A percentile compares a stretch with the other conserved stretches of the same genome.
Conservation (phyloP, 169 alveolate species). For the Babesia divergens region DNA sequence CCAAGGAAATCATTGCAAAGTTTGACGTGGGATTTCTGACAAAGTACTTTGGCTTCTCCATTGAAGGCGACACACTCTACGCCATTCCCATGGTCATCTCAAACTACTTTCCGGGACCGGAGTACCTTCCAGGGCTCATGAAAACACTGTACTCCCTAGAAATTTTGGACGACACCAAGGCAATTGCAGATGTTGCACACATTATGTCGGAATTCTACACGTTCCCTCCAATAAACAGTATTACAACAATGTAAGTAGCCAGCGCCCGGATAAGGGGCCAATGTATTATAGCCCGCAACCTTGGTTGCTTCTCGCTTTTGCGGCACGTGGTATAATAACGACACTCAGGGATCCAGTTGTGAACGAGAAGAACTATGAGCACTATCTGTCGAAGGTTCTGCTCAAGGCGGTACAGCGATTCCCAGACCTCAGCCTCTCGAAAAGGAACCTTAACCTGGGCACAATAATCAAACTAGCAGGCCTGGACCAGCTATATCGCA, state of each 20-base stretch:
- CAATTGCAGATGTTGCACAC: slow-evolving; percentile 19
- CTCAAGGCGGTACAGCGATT: slow-evolving; percentile 39
- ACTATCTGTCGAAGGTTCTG: slow-evolving; percentile 36
- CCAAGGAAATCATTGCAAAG: background rate
- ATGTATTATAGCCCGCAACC: background rate
- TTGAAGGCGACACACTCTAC: slow-evolving; percentile 11
- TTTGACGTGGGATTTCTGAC: slow-evolving; percentile 13
- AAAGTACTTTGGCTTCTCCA: slow-evolving; percentile 29
- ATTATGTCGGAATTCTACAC: slow-evolving; percentile 27
- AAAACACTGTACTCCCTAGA: slow-evolving; percentile 25
- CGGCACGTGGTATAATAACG: background rate
- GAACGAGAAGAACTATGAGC: slow-evolving; percentile 11
- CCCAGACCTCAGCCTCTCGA: slow-evolving; percentile 45
- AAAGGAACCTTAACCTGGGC: slow-evolving; percentile 18
- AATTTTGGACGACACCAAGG: background rate
- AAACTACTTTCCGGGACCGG: slow-evolving; percentile 73
- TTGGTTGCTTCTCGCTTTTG: background rate
- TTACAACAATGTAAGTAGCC: background rate
- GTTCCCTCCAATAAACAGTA: slow-evolving; percentile 30
- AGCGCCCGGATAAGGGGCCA: background rate
- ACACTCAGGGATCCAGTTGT: slow-evolving; percentile 11
- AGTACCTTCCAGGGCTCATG: slow-evolving; percentile 65
- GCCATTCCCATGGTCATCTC: slow-evolving; percentile 40
- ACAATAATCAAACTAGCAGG: slow-evolving; percentile 45
- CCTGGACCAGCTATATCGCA: slow-evolving; percentile 36